Percentiles rank a stretch among this genome's conserved stretches.
Conservation (phyloP, 139 green algal species). For the Deuterostichococcus epilithicus region DNA sequence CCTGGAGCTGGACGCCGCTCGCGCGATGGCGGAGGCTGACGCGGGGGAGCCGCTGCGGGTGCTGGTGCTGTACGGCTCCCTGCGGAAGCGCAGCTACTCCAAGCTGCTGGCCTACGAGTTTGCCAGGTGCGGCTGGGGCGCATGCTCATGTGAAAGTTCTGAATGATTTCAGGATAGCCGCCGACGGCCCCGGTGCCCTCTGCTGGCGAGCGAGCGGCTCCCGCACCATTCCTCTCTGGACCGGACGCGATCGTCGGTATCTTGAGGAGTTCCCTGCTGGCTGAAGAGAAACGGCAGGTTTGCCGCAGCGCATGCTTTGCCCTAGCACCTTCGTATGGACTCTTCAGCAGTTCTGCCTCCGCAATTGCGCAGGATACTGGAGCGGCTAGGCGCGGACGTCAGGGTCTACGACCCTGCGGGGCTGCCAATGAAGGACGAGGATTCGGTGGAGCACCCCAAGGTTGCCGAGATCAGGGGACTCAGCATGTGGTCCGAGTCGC, state of each 20-base stretch:
- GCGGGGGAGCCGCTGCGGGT: background rate
- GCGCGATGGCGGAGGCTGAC: background rate
- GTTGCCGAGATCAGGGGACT: slow-evolving; percentile 22
- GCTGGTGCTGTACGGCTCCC: slow-evolving; percentile 28
- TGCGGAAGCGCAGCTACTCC: slow-evolving; percentile 18
- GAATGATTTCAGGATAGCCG: no score
- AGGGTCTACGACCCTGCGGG: slow-evolving; percentile 13
- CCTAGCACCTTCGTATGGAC: no score
- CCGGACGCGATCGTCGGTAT: no score
- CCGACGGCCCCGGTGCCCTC: no score
- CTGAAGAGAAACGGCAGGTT: no score
- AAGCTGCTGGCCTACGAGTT: slow-evolving; percentile 25
- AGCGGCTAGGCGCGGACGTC: slow-evolving; percentile 19
- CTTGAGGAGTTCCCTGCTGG: no score
- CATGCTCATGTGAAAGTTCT: no score
- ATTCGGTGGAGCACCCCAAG: slow-evolving; percentile 14
- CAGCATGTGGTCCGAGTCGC: slow-evolving; percentile 15
- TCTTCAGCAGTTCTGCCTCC: no score
- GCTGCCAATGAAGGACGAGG: slow-evolving; percentile 22
- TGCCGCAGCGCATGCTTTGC: no score
- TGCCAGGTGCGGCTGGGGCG: background rate
- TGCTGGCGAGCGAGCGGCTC: no score
- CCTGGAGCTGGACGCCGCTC: slow-evolving; percentile 3
- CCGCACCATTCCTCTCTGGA: no score
- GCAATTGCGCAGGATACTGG: slow-evolving; percentile 20